Evolutionary conservation across 1,284 basidiomycete genomes (phyloP).

Genomic region (Ganoderma resinaceum): DNA sequence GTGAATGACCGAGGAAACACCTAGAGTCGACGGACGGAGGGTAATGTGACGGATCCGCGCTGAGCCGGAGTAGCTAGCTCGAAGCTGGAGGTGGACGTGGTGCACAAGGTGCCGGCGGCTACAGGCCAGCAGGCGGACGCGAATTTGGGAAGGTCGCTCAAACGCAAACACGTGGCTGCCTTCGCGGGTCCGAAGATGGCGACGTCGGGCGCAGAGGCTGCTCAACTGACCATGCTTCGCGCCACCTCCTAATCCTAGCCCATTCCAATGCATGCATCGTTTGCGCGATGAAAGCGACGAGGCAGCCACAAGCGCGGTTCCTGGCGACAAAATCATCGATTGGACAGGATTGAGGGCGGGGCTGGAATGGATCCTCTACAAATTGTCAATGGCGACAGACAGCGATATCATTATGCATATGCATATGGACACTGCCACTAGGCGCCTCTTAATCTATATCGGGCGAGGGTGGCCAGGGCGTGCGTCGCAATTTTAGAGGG

Average conservation of each 20-base stretch:
- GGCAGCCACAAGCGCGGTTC: not conserved
- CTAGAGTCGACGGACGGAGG: not conserved
- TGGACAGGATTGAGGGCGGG: not conserved
- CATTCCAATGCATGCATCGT: not conserved
- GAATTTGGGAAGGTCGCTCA: not conserved
- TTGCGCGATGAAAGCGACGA: not conserved
- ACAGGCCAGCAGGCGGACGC: not conserved
- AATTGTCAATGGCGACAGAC: not conserved
- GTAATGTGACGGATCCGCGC: not conserved
- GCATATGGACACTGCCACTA: slow-evolving; percentile 22
- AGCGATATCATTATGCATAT: too few species aligned
- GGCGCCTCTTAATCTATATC: slow-evolving; percentile 18
- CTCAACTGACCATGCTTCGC: slow-evolving; percentile 8
- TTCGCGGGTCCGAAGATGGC: slow-evolving; percentile 16
- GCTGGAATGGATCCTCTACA: not conserved
- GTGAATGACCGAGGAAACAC: not conserved
- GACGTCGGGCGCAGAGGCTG: slow-evolving; percentile 1
- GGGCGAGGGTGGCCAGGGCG: not conserved
- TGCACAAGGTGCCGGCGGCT: slow-evolving; percentile 2
- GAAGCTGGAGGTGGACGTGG: not conserved
- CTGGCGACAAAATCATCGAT: slow-evolving; percentile 2
- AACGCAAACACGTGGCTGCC: slow-evolving; percentile 19
- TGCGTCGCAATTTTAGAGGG: not conserved
- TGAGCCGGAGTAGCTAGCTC: not conserved
- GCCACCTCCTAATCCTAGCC: not conserved